These are phyloP conservation scores for Pachysandra terminalis DNA, from an alignment of 164 flowering plant genomes.

Conservation along the genomic window DNA sequence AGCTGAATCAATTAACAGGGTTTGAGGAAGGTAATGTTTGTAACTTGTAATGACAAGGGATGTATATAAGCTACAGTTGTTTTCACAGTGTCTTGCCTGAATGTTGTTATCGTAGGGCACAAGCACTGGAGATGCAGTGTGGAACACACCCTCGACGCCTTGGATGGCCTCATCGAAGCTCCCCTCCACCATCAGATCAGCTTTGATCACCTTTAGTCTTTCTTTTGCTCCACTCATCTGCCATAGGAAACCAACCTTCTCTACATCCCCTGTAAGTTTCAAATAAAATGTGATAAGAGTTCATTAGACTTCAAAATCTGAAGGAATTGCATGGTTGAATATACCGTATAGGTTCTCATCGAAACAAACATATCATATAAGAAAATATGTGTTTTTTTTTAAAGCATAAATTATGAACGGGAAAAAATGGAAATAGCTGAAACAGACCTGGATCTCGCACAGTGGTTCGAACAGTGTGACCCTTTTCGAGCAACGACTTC, in stretches of 20 bases:
- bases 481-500: constrained; percentile 50
- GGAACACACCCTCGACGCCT: constrained; percentile 91
- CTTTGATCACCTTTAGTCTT: constrained; percentile 70
- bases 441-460: constrained; percentile 62
- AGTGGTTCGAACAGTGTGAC: constrained; percentile 48
- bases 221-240: constrained; percentile 80
- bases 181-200: constrained; percentile 74
- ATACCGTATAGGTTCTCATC: too few species aligned
- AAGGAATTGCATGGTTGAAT: too few species aligned
- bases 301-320: too few species aligned
- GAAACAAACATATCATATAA: too few species aligned
- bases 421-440: not conserved
- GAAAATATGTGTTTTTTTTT: too few species aligned
- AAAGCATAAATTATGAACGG: not conserved
- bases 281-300: not conserved
- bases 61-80: too few species aligned
- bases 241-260: constrained; percentile 72
- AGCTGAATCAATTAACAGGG: too few species aligned
- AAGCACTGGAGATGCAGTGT: constrained; percentile 88
- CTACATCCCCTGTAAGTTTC: constrained; percentile 37
- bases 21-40: too few species aligned
- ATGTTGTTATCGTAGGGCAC: constrained; percentile 65
- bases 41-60: too few species aligned
- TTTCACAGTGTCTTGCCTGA: constrained; percentile 36
- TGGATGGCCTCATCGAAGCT: constrained; percentile 78